Evolutionary conservation across 2,329 filamentous ascomycete species (phyloP), one percentile per base, ranked within the genome.

Genomic region (Trichoderma oligosporum): DNA sequence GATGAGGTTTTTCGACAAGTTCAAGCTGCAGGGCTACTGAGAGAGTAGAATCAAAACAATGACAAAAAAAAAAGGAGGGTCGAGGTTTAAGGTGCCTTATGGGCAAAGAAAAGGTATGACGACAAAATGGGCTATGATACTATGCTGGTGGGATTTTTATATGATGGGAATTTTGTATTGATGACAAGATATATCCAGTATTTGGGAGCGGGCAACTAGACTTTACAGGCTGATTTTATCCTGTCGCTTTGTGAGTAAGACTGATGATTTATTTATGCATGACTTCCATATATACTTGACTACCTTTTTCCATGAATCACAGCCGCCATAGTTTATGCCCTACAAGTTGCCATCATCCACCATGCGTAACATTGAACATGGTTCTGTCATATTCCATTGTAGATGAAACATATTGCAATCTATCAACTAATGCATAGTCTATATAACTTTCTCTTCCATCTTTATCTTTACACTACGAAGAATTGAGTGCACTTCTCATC

Each of bases 1-100:
- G 49, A 57, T 7, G 55, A 57, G 25, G 36, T 52, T 11, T 42
- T 57, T 36, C 33, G 47, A 42, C 55, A 57, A 36, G 55, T 57
- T 24, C 55, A 57, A 44, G 55, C 55, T 14, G 55, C 55, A 36
- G 55, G 46, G 11, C 29, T 57, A 0, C n/a, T 57, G 14, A 51
- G 42, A 6, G 42, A 56, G 16, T 56, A 56, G 33, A 20, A 8
- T 22, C 5, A n/a, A 11, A 5, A 11, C 27, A 31, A 6, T 18
- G 5, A 27, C 11, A 22, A 2, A 20, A 8, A 8, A 11, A n/a
- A 25, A 4, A 14, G n/a, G 4, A 7, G 27, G 27, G 27, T 31
- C 27, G 11, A 31, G 27, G 27, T 31, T 11, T 33, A 4, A 16
- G 20, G 22, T 27, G 33, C 14, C 14, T n/a, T 39, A 7, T 29